Conservation (phyloP, 1,139 yeast species). For the Yamadazyma membranifaciens region DNA sequence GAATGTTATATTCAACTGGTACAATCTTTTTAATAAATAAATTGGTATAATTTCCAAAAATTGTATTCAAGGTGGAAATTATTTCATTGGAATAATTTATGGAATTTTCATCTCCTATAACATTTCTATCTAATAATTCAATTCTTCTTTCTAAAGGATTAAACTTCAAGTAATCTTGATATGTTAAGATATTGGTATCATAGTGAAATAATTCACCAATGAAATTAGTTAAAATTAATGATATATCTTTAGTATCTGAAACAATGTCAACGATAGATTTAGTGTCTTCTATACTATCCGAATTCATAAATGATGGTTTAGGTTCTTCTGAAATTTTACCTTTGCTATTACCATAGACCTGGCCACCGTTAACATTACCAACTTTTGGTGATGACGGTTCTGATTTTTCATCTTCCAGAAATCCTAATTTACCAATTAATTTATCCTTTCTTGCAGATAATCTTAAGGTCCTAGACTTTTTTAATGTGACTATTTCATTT, state of each 20-base stretch:
- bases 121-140: conserved; percentile 25
- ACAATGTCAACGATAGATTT: conserved; percentile 42
- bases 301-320: conserved; percentile 6
- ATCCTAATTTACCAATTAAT: conserved; percentile 18
- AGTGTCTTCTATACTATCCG: conserved; percentile 36
- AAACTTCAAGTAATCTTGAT: conserved; percentile 45
- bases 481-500: conserved; percentile 19
- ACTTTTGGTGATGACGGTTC: conserved; percentile 10
- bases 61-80: conserved; percentile 46
- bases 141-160: conserved; percentile 37
- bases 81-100: conserved; percentile 52
- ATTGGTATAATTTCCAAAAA: conserved; percentile 53
- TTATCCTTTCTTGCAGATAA: conserved; percentile 29
- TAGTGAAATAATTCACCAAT: conserved; percentile 66
- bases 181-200: conserved; percentile 48
- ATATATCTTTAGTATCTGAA: conserved; percentile 34
- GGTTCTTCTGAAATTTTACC: conserved; percentile 1
- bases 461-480: conserved; percentile 34
- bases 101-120: conserved; percentile 19
- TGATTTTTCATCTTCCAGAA: conserved; percentile 11
- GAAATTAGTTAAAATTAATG: conserved; percentile 60
- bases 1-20: conserved; percentile 38
- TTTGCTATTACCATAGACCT: too few species aligned
- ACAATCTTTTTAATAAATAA: conserved; percentile 34
- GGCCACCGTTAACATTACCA: not conserved